Conservation (phyloP, 441 rosid species). For the Aleurites moluccanus region DNA sequence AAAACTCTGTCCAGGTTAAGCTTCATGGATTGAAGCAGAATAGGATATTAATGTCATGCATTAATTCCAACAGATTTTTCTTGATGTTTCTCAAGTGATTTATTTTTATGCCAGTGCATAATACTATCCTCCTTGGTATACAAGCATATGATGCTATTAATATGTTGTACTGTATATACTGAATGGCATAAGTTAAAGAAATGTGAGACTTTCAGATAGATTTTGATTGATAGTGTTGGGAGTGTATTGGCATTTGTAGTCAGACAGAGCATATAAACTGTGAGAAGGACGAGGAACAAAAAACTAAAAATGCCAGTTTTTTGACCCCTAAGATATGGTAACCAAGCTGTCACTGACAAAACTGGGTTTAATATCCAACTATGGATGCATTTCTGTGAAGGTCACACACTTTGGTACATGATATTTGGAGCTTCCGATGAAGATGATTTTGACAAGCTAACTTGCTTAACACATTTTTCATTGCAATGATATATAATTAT, state of each 20-base stretch:
- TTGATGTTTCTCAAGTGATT: not conserved
- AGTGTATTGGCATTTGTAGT: not conserved
- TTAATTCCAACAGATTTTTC: not conserved
- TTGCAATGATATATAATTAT: not conserved
- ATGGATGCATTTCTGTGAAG: not conserved
- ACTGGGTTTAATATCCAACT: not conserved
- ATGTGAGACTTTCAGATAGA: not conserved
- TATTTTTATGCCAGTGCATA: not conserved
- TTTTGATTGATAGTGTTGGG: not conserved
- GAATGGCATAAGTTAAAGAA: not conserved
- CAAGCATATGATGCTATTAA: not conserved
- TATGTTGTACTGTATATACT: not conserved
- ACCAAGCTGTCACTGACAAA: not conserved
- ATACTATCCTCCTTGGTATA: not conserved
- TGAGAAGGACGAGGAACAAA: not conserved
- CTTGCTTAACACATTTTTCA: not conserved
- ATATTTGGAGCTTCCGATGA: not conserved
- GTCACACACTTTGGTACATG: not conserved
- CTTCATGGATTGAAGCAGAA: constrained; percentile 1
- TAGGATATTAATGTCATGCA: not conserved
- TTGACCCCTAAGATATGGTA: not conserved
- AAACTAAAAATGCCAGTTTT: not conserved
- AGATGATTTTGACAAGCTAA: not conserved
- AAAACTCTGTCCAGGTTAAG: not conserved
- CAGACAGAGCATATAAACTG: not conserved